Conservation (phyloP, 2,329 filamentous ascomycete species). For the Volutella citrinella region DNA sequence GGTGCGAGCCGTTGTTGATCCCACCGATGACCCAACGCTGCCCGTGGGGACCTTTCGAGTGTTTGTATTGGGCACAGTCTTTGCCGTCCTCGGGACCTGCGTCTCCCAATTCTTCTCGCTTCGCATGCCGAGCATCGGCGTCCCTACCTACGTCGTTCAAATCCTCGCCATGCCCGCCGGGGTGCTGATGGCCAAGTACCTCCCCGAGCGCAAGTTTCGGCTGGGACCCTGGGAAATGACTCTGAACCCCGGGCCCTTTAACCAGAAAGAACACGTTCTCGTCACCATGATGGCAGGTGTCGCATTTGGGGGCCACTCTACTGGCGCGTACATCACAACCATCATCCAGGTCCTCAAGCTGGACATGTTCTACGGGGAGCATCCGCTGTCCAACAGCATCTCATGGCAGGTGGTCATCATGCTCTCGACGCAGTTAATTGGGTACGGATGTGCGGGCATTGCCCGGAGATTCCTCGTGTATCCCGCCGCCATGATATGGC, state of each 20-base stretch:
- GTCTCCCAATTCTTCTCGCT: constrained; percentile 38
- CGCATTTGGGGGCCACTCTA: constrained; percentile 27
- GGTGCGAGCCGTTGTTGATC: constrained; percentile 44
- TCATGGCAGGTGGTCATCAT: constrained; percentile 45
- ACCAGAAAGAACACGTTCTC: constrained; percentile 52
- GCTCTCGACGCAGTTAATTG: constrained; percentile 48
- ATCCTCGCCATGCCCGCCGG: constrained; percentile 38
- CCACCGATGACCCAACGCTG: constrained; percentile 37
- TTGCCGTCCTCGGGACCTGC: constrained; percentile 24
- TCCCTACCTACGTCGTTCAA: constrained; percentile 39
- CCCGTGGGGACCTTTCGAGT: constrained; percentile 41
- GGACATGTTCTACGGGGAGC: constrained; percentile 43
- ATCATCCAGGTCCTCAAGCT: constrained; percentile 46
- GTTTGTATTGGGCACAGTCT: constrained; percentile 36
- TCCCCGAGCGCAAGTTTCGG: constrained; percentile 9
- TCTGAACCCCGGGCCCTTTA: constrained; percentile 48
- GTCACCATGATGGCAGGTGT: constrained; percentile 57
- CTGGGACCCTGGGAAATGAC: constrained; percentile 23
- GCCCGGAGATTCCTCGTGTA: constrained; percentile 46
- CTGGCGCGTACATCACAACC: constrained; percentile 41
- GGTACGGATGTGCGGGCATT: constrained; percentile 49
- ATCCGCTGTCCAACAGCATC: constrained; percentile 28
- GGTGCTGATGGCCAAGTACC: constrained; percentile 26
- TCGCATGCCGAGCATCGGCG: constrained; percentile 37
- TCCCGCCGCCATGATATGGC: constrained; percentile 50